Conservation (phyloP, 768 basidiomycete genomes). For the Strobilomyces confusus region DNA sequence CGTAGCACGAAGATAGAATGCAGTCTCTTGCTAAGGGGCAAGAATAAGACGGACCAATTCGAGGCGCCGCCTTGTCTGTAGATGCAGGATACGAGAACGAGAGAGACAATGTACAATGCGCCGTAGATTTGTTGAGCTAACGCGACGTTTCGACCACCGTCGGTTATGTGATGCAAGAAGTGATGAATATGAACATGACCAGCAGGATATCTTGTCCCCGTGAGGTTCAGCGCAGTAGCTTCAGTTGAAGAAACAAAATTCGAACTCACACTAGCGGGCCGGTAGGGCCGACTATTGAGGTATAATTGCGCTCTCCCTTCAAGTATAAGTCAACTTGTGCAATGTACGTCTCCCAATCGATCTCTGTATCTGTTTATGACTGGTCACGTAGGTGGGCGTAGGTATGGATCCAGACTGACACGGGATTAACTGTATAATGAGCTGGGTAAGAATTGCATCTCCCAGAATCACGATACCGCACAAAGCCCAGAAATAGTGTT, state of each 20-base stretch:
- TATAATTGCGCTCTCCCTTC: slow-evolving; percentile 81
- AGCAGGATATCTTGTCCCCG: slow-evolving; percentile 76
- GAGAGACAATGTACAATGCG: slow-evolving; percentile 62
- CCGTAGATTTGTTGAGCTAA: slow-evolving; percentile 79
- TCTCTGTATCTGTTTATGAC: slow-evolving; percentile 79
- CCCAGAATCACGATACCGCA: slow-evolving; percentile 63
- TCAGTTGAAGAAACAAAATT: not conserved
- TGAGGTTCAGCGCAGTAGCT: not conserved
- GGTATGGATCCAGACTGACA: slow-evolving; percentile 51
- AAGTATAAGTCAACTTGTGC: slow-evolving; percentile 75
- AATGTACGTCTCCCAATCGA: slow-evolving; percentile 98
- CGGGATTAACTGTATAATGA: slow-evolving; percentile 77
- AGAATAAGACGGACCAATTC: slow-evolving; percentile 67
- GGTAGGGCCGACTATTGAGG: slow-evolving; percentile 79
- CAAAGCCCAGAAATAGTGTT: slow-evolving; percentile 62
- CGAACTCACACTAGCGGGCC: slow-evolving; percentile 81
- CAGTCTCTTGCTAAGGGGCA: slow-evolving; percentile 87
- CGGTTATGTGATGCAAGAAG: slow-evolving; percentile 59
- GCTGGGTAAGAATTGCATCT: slow-evolving; percentile 72
- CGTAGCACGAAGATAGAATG: slow-evolving; percentile 92
- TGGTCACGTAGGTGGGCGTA: slow-evolving; percentile 15
- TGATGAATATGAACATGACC: slow-evolving; percentile 86
- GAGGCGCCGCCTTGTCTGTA: slow-evolving; percentile 61
- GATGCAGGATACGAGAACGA: slow-evolving; percentile 62
- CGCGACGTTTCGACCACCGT: slow-evolving; percentile 53